Evolutionary conservation across 1,139 yeast genomes (phyloP).

Genomic region (Zygosaccharomyces sapae): DNA sequence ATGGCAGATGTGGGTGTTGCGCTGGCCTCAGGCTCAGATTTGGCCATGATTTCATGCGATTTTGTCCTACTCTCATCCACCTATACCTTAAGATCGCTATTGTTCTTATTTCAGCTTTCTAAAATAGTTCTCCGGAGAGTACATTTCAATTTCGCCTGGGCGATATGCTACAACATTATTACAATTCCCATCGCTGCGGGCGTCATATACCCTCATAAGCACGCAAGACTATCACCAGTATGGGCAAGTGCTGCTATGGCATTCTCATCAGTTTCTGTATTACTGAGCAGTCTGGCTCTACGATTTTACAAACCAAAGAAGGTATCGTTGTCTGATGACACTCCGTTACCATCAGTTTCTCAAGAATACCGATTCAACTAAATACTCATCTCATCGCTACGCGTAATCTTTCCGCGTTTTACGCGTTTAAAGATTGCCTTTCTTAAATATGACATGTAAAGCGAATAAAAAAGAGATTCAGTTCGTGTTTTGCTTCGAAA

Average conservation of each 20-base stretch:
- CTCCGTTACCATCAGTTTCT: background rate
- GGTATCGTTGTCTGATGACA: background rate
- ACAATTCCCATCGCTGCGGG: slow-evolving; percentile 65
- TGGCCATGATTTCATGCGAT: slow-evolving; percentile 57
- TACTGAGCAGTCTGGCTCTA: slow-evolving; percentile 51
- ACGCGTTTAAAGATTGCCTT: background rate
- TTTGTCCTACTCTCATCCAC: slow-evolving; percentile 43
- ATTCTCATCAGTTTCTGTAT: slow-evolving; percentile 55
- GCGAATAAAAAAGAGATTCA: background rate
- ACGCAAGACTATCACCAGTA: slow-evolving; percentile 52
- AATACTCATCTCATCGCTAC: background rate
- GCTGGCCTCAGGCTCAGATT: slow-evolving; percentile 54
- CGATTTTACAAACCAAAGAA: slow-evolving; percentile 45
- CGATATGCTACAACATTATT: slow-evolving; percentile 48
- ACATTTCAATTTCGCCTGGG: slow-evolving; percentile 56
- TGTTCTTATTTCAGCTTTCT: slow-evolving; percentile 47
- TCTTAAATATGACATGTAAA: background rate
- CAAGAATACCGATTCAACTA: slow-evolving; percentile 3
- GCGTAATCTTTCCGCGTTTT: slow-evolving; percentile 1
- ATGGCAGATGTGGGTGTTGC: slow-evolving; percentile 60
- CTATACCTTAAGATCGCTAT: slow-evolving; percentile 47
- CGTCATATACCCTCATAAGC: slow-evolving; percentile 52
- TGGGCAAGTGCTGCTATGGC: slow-evolving; percentile 73
- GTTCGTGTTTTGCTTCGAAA: slow-evolving; percentile 7
- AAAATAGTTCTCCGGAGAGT: slow-evolving; percentile 49